A percentile compares a stretch with the other conserved stretches of the same genome.
phyloP scores from a whole-genome alignment of 2,329 filamentous ascomycete species.

The Cordyceps pruinosa region DNA sequence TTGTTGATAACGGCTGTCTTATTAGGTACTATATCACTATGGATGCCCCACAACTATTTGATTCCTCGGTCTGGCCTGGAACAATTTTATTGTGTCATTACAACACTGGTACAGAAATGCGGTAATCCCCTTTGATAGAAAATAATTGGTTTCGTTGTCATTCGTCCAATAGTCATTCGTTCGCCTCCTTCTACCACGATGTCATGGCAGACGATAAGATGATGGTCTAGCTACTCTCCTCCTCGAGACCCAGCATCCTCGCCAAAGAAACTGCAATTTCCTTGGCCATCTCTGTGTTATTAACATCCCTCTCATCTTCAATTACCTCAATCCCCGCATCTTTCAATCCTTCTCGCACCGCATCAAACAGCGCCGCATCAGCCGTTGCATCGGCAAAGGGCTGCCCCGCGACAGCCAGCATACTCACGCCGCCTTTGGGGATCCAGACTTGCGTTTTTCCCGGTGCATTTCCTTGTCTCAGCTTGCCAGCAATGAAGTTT shows the following conservation, averaged over 20 bases:
- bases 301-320: constrained; percentile 44
- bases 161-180: no score
- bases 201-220: neutral
- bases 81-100: no score
- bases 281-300: constrained; percentile 44
- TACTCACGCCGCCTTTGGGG: constrained; percentile 54
- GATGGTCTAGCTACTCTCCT: neutral
- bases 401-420: constrained; percentile 46
- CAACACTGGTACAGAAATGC: no score
- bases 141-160: no score
- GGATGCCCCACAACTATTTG: neutral
- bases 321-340: constrained; percentile 42
- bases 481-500: constrained; percentile 46
- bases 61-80: no score
- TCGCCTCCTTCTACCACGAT: neutral
- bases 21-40: neutral
- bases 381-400: constrained; percentile 43
- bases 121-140: no score
- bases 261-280: constrained; percentile 38
- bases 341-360: constrained; percentile 41
- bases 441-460: constrained; percentile 48
- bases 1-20: constrained; percentile 5
- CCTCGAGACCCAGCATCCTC: constrained; percentile 20
- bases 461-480: constrained; percentile 35
- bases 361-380: constrained; percentile 45